phyloP scores from a whole-genome alignment of 805 yeast genomes.

The Candida vartiovaarae region DNA sequence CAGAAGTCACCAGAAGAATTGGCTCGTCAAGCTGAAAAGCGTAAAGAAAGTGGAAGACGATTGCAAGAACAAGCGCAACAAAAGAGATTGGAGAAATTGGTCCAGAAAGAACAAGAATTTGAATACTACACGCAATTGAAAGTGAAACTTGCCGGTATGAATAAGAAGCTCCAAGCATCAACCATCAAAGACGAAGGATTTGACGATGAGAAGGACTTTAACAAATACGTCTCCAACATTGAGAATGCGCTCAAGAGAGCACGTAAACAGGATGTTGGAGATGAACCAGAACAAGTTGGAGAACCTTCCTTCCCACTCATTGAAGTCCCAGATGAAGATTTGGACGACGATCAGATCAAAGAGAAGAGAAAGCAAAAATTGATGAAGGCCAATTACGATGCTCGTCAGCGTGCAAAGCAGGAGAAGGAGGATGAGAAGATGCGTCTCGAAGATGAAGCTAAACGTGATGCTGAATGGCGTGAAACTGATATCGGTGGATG shows the following conservation, averaged over 20 bases:
- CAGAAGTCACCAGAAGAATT: slow-evolving; percentile 84
- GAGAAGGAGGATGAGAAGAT: slow-evolving; percentile 65
- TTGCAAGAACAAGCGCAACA: slow-evolving; percentile 91
- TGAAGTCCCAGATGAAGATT: slow-evolving; percentile 77
- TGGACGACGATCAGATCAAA: slow-evolving; percentile 70
- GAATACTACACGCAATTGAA: slow-evolving; percentile 59
- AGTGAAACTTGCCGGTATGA: slow-evolving; percentile 41
- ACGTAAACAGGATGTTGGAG: slow-evolving; percentile 55
- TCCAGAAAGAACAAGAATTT: slow-evolving; percentile 74
- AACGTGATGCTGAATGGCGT: slow-evolving; percentile 74
- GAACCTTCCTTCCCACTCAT: slow-evolving; percentile 63
- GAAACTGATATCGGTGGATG: slow-evolving; percentile 66
- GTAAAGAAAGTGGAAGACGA: slow-evolving; percentile 79
- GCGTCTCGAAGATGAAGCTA: slow-evolving; percentile 50
- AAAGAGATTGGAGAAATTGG: slow-evolving; percentile 69
- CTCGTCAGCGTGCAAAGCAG: slow-evolving; percentile 72
- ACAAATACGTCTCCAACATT: slow-evolving; percentile 53
- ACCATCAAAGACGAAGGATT: slow-evolving; percentile 68
- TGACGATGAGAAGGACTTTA: slow-evolving; percentile 65
- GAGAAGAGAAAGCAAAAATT: slow-evolving; percentile 83
- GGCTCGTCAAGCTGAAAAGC: slow-evolving; percentile 64
- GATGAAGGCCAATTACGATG: slow-evolving; percentile 82
- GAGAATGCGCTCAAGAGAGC: slow-evolving; percentile 68
- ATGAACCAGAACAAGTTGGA: slow-evolving; percentile 38
- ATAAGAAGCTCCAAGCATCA: slow-evolving; percentile 46